Evolutionary conservation across 495 filamentous ascomycete genomes (phyloP).

Genomic region (Aspergillus asperescens): DNA sequence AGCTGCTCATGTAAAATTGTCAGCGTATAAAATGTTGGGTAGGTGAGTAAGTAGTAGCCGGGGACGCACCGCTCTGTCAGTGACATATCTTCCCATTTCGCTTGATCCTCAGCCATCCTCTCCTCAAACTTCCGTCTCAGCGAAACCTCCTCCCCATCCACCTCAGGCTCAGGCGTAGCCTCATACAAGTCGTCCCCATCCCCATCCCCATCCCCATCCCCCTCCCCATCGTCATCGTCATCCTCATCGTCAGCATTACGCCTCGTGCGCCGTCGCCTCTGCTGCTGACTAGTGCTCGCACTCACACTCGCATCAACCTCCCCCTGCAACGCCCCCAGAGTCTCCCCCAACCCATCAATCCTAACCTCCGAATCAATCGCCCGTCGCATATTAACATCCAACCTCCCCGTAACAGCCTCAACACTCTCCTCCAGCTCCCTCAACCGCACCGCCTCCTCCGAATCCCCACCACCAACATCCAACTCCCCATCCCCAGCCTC

Average conservation of each 20-base stretch:
- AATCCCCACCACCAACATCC: slow-evolving; percentile 18
- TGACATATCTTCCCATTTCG: slow-evolving; percentile 32
- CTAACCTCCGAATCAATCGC: slow-evolving; percentile 37
- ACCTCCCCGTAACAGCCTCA: slow-evolving; percentile 27
- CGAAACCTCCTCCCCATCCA: slow-evolving; percentile 17
- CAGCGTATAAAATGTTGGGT: neutral
- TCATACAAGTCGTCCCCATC: slow-evolving; percentile 24
- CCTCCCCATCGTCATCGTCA: slow-evolving; percentile 19
- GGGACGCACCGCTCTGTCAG: slow-evolving; percentile 35
- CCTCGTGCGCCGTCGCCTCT: slow-evolving; percentile 7
- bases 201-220: slow-evolving; percentile 22
- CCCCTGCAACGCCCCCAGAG: slow-evolving; percentile 25
- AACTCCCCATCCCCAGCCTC: slow-evolving; percentile 19
- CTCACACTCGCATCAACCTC: slow-evolving; percentile 21
- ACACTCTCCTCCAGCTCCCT: slow-evolving; percentile 27
- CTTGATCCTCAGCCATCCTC: slow-evolving; percentile 21
- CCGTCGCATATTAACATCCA: slow-evolving; percentile 37
- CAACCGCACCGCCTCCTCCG: slow-evolving; percentile 24
- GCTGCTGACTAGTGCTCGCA: neutral
- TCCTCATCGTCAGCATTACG: slow-evolving; percentile 20
- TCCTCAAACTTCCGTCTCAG: slow-evolving; percentile 26
- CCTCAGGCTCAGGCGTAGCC: slow-evolving; percentile 19
- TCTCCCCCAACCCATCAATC: slow-evolving; percentile 29
- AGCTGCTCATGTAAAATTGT: slow-evolving; percentile 33
- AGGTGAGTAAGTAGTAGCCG: neutral